These are phyloP conservation scores for Boletellus ananas DNA, from an alignment of 768 basidiomycete genomes.

Conservation along the genomic window DNA sequence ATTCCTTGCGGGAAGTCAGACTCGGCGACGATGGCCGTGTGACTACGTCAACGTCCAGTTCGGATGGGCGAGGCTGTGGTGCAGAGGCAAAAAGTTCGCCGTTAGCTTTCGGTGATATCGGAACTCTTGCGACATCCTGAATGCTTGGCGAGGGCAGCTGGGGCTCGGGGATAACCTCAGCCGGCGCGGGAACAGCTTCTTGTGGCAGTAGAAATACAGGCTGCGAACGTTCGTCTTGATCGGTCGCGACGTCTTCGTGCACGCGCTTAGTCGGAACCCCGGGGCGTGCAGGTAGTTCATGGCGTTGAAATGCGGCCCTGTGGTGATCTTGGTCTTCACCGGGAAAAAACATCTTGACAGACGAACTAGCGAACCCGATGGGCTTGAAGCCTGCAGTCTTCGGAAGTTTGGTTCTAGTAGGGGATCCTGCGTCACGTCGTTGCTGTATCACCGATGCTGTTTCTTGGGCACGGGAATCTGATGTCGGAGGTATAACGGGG, in stretches of 20 bases:
- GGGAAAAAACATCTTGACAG: conserved; percentile 78
- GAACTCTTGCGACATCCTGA: conserved; percentile 19
- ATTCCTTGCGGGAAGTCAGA: conserved; percentile 40
- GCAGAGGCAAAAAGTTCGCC: conserved; percentile 21
- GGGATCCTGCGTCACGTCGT: conserved; percentile 18
- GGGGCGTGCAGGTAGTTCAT: conserved; percentile 16
- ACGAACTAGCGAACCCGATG: conserved; percentile 49
- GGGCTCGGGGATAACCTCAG: conserved; percentile 9
- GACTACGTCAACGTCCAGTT: conserved; percentile 20
- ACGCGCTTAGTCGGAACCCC: conserved; percentile 29
- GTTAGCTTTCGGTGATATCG: conserved; percentile 23
- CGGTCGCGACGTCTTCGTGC: conserved; percentile 18
- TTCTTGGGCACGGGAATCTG: conserved; percentile 17
- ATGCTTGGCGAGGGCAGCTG: conserved; percentile 16
- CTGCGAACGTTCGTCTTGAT: conserved; percentile 19
- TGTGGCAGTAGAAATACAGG: conserved; percentile 2
- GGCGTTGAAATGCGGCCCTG: conserved; percentile 18
- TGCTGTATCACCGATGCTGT: conserved; percentile 8
- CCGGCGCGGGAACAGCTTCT: conserved; percentile 9
- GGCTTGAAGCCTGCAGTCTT: conserved; percentile 64
- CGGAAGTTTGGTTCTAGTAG: conserved; percentile 15
- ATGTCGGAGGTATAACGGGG: conserved; percentile 21
- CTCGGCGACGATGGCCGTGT: conserved; percentile 30
- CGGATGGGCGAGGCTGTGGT: conserved; percentile 18
- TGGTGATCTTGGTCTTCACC: conserved; percentile 65